Evolutionary conservation across 148 eudicot genomes (phyloP).

Genomic region (Silene latifolia): DNA sequence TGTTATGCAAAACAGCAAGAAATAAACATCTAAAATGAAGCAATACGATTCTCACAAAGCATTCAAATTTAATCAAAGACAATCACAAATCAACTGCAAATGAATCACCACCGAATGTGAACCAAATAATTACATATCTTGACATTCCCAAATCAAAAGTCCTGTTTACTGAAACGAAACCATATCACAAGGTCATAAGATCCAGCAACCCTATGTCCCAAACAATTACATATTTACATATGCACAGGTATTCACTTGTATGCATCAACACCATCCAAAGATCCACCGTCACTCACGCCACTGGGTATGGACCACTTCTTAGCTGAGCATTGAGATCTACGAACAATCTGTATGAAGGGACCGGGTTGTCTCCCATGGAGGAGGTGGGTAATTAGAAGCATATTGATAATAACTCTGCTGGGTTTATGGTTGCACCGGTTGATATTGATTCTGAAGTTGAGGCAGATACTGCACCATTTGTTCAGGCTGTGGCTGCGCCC

Average conservation of each 20-base stretch:
- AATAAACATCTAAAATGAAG: background rate
- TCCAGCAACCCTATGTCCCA: constrained; percentile 12
- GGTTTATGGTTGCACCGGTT: constrained; percentile 29
- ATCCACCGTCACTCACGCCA: background rate
- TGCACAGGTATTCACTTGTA: constrained; percentile 35
- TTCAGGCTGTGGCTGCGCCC: constrained; percentile 56
- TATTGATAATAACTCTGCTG: constrained; percentile 38
- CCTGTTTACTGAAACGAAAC: constrained; percentile 9
- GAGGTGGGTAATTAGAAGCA: constrained; percentile 60
- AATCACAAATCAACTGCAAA: background rate
- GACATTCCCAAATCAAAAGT: constrained; percentile 11
- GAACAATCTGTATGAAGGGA: constrained; percentile 70
- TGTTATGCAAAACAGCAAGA: background rate
- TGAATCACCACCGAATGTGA: background rate
- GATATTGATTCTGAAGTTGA: constrained; percentile 25
- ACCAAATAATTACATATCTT: background rate
- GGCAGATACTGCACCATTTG: constrained; percentile 28
- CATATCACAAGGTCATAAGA: constrained; percentile 14
- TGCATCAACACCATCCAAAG: constrained; percentile 23
- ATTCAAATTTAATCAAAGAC: background rate
- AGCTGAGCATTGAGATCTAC: constrained; percentile 21
- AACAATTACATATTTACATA: constrained; percentile 35
- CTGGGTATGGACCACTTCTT: constrained; percentile 50
- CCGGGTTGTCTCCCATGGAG: constrained; percentile 83
- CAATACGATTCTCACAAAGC: no score